These are phyloP conservation scores for Leishmania martiniquensis DNA, from an alignment of 208 protist species.

Conservation along the genomic window DNA sequence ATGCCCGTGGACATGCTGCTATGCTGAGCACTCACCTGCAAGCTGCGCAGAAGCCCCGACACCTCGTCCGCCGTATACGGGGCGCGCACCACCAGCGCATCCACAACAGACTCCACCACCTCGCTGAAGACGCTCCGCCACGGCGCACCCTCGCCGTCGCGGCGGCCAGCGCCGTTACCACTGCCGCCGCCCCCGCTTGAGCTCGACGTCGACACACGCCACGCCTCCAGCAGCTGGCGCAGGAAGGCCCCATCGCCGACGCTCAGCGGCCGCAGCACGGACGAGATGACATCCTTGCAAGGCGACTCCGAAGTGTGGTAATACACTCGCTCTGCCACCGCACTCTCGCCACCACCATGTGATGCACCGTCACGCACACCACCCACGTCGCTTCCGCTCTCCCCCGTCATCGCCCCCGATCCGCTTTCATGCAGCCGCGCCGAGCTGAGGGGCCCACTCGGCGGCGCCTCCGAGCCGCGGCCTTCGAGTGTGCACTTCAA, in stretches of 20 bases:
- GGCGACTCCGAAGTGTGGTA: conserved; percentile 12
- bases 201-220: conserved; percentile 17
- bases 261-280: conserved; percentile 31
- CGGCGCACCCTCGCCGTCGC: conserved; percentile 16
- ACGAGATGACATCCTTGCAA: conserved; percentile 25
- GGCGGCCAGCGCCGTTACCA: conserved; percentile 8
- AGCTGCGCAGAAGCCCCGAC: conserved; percentile 18
- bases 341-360: neutral
- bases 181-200: conserved; percentile 9
- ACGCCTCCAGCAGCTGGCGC: conserved; percentile 36
- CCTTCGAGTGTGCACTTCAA: conserved; percentile 15
- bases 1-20: conserved; percentile 18
- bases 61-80: conserved; percentile 15
- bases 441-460: neutral
- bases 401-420: neutral
- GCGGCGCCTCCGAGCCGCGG: neutral
- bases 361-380: neutral
- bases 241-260: conserved; percentile 33
- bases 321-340: neutral
- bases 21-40: conserved; percentile 10
- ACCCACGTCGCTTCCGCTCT: neutral
- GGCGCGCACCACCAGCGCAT: conserved; percentile 25
- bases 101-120: conserved; percentile 21
- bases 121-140: conserved; percentile 25
- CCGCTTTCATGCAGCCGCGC: neutral